These are phyloP conservation scores for Murraya koenigii DNA, from an alignment of 345 rosid species.

Conservation along the genomic window DNA sequence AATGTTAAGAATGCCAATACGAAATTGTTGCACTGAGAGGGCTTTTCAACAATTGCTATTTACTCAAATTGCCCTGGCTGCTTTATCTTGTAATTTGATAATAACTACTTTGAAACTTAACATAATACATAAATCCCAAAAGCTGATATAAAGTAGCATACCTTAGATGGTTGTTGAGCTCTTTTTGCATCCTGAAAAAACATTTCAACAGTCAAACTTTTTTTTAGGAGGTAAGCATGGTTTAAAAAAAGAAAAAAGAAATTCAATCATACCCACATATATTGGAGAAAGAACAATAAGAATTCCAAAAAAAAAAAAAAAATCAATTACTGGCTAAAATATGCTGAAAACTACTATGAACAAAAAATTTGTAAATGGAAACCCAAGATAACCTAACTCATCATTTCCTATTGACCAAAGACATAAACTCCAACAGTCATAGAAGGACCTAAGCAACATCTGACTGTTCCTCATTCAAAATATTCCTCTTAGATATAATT, in stretches of 20 bases:
- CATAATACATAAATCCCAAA: not conserved
- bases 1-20: not conserved
- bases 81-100: not conserved
- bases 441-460: not conserved
- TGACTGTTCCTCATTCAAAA: not conserved
- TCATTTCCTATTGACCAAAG: not conserved
- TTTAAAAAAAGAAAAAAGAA: not conserved
- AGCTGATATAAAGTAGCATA: constrained; percentile 6
- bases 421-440: not conserved
- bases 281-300: not conserved
- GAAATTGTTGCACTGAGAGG: not conserved
- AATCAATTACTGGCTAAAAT: not conserved
- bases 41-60: not conserved
- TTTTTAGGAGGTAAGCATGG: not conserved
- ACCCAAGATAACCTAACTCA: not conserved
- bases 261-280: not conserved
- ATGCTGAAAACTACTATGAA: not conserved
- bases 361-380: not conserved
- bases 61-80: not conserved
- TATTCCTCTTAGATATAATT: not conserved
- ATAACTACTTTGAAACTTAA: not conserved
- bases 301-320: not conserved
- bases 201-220: constrained; percentile 4
- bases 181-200: constrained; percentile 35
- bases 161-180: constrained; percentile 46